Base-by-base conservation (phyloP, 1,139 yeast species). In the Hemisphaericaspora subhashii region DNA sequence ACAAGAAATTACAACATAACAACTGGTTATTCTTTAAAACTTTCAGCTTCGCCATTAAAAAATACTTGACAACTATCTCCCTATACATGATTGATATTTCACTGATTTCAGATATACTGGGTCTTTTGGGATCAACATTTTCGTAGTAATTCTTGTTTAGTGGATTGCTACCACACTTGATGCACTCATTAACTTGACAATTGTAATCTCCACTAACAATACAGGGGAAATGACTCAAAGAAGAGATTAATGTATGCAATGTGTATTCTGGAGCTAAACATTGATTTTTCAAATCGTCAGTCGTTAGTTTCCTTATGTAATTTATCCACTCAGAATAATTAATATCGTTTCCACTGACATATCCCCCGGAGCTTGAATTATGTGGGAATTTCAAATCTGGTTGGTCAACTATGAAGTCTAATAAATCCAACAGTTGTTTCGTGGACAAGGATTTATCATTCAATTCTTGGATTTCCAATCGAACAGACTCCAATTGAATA, bases 161-260 rank as follows among this genome's bases (percentile, higher is more conserved):
- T 3, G 63, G 56, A 14, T 51, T 48, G 11, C 54, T 49, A 4
- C 62, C 75, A 58, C 86, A 81, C 11, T 50, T 46, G 1, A 46
- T 40, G 48, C 87, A 81, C 22, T 62, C 61, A 5, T 48, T 47
- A 0, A 56, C 40, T 1, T 47, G 39, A 15, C 50, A 46, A 39
- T 73, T 58, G 40, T 50, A 72, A 32, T 66, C 68, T 0, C 58
- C 60, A 15, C 60, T 55, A 0, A 59, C 35, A 16, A 73, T 42
- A 46, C 83, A 77, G 1, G 76, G 66, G 32, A 66, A 64, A 34
- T 65, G 55, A 8, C 80, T 74, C 17, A 77, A 43, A 0, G 78
- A 62, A 4, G 70, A 60, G 3, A 72, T 53, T 4, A 68, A 41
- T 0, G 72, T 54, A 40, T 62, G 58, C 15, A 63, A 32, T 1